These are phyloP conservation scores for Leptographium galeiforme DNA, from an alignment of 2,329 filamentous ascomycete genomes.

Conservation along the genomic window DNA sequence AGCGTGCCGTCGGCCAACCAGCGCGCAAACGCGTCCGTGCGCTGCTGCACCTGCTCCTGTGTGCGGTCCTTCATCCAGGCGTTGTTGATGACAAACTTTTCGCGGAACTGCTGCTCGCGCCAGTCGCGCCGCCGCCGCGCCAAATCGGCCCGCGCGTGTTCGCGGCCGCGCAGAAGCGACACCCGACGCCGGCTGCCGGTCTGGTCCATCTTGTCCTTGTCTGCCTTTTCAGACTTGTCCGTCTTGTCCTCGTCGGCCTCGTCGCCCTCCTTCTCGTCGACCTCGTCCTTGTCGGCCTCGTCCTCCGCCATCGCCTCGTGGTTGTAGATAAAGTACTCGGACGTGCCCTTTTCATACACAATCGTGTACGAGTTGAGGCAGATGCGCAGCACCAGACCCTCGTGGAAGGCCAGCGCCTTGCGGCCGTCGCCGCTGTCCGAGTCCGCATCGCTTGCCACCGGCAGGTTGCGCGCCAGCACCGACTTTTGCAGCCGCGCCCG, in stretches of 20 bases:
- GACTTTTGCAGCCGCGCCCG: slow-evolving; percentile 52
- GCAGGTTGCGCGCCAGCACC: slow-evolving; percentile 59
- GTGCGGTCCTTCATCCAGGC: slow-evolving; percentile 69
- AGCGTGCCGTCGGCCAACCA: slow-evolving; percentile 36
- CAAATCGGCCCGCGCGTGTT: slow-evolving; percentile 14
- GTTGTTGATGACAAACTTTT: slow-evolving; percentile 73
- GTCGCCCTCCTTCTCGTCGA: neutral
- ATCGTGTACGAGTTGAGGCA: slow-evolving; percentile 69
- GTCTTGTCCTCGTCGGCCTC: neutral
- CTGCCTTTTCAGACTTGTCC: neutral
- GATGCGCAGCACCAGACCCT: slow-evolving; percentile 59
- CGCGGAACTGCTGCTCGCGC: slow-evolving; percentile 40
- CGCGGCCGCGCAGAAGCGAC: slow-evolving; percentile 27
- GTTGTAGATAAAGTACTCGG: slow-evolving; percentile 61
- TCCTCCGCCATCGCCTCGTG: slow-evolving; percentile 55
- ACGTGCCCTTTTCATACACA: slow-evolving; percentile 57
- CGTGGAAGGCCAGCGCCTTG: slow-evolving; percentile 46
- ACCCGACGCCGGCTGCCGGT: neutral
- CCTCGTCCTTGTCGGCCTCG: slow-evolving; percentile 24
- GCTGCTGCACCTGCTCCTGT: slow-evolving; percentile 62
- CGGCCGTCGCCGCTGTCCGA: slow-evolving; percentile 50
- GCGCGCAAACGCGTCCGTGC: slow-evolving; percentile 50
- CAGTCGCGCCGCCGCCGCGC: slow-evolving; percentile 20
- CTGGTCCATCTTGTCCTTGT: slow-evolving; percentile 12
- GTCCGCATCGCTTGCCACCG: slow-evolving; percentile 44